Percentiles rank a stretch among this genome's conserved stretches.
phyloP scores from a whole-genome alignment of 306 rosid species.

The Prunus padus region DNA sequence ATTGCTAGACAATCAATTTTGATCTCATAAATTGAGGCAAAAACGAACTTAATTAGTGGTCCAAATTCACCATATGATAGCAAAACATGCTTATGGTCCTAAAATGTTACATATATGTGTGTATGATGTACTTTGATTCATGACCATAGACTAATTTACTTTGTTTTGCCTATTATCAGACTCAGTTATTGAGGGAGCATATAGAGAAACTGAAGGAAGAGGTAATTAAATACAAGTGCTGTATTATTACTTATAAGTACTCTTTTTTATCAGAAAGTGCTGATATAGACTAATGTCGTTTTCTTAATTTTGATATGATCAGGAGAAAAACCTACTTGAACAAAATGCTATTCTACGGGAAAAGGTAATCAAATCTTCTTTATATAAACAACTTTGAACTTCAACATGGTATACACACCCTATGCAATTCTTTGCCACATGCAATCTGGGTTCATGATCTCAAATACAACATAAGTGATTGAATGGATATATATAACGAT shows the following conservation, averaged over 20 bases:
- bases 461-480: background rate
- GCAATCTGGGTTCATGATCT: background rate
- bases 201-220: constrained; percentile 62
- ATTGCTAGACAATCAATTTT: too few relatives aligned
- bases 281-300: background rate
- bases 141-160: background rate
- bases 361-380: constrained; percentile 36
- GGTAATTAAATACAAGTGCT: constrained; percentile 36
- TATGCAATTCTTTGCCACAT: background rate
- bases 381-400: background rate
- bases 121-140: background rate
- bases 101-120: background rate
- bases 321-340: constrained; percentile 58
- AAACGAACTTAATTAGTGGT: too few relatives aligned
- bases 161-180: constrained; percentile 32
- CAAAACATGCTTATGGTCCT: too few relatives aligned
- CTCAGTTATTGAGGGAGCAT: constrained; percentile 54
- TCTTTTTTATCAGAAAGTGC: background rate
- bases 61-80: too few relatives aligned
- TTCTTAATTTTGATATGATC: constrained; percentile 20
- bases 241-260: background rate
- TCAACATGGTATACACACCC: background rate
- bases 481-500: background rate
- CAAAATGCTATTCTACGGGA: constrained; percentile 53
- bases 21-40: too few relatives aligned